A percentile compares a stretch with the other conserved stretches of the same genome.
Conservation (phyloP, 257 asterid species). For the Jacaranda copaia region DNA sequence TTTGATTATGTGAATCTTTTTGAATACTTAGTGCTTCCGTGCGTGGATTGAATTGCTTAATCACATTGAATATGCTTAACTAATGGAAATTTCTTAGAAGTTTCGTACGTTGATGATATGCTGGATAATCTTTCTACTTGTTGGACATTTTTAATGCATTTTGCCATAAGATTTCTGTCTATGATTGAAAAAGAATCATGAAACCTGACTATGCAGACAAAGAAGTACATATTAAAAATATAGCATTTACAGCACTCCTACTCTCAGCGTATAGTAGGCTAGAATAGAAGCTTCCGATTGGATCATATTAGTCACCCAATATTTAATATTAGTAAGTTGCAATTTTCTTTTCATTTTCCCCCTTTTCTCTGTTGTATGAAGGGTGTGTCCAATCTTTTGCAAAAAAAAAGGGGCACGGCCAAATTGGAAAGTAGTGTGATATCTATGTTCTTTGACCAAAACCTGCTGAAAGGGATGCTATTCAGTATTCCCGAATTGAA, state of each 20-base stretch:
- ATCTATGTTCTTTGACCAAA: constrained; percentile 30
- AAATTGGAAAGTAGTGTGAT: background rate
- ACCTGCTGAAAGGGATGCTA: constrained; percentile 28
- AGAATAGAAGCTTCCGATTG: background rate
- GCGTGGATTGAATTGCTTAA: constrained; percentile 48
- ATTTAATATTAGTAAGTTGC: background rate
- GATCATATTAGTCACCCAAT: background rate
- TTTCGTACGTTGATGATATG: constrained; percentile 22
- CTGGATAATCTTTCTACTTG: background rate
- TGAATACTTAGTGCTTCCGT: constrained; percentile 40
- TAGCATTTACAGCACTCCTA: background rate
- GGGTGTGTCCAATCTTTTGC: constrained; percentile 20
- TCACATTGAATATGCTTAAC: constrained; percentile 22
- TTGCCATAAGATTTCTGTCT: background rate
- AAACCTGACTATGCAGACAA: constrained; percentile 9
- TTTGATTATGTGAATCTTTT: constrained; percentile 18
- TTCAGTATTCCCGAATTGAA: constrained; percentile 12
- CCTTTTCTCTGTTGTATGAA: no score
- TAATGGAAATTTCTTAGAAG: constrained; percentile 35
- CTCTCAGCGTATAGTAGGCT: no score
- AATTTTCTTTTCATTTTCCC: background rate
- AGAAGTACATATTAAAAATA: background rate
- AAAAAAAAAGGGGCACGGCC: background rate
- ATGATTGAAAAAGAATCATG: background rate
- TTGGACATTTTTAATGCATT: constrained; percentile 18